Percentiles rank a stretch among this genome's conserved stretches.
Evolutionary conservation across 176 grass and related monocot genomes (phyloP).

Genomic region (Leersia perrieri): DNA sequence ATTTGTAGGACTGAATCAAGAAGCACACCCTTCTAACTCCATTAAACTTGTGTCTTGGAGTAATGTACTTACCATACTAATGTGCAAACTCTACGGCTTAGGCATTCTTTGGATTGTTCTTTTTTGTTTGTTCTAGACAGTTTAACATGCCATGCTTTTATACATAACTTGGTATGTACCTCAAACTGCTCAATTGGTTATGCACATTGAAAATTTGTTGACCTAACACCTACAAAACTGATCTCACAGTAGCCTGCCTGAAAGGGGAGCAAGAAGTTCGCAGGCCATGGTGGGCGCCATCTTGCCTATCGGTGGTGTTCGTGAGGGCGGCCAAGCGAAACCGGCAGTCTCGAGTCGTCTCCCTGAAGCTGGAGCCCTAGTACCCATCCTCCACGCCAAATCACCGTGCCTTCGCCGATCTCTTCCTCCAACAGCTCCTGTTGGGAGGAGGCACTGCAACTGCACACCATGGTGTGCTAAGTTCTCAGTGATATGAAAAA

Average conservation of each 20-base stretch:
- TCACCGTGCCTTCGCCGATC: not conserved
- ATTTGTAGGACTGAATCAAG: not conserved
- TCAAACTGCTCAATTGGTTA: not conserved
- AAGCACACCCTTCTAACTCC: not conserved
- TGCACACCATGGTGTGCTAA: conserved; percentile 1
- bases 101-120: not conserved
- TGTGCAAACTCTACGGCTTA: not conserved
- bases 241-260: conserved; percentile 78
- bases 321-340: conserved; percentile 69
- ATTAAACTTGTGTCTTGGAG: not conserved
- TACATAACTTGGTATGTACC: not conserved
- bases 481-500: conserved; percentile 31
- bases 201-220: not conserved
- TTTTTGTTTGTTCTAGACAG: not conserved
- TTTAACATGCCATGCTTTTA: not conserved
- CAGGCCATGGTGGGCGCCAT: conserved; percentile 93
- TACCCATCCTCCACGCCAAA: not conserved
- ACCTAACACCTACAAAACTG: conserved; percentile 14
- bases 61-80: not conserved
- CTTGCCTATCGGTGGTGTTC: conserved; percentile 81
- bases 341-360: conserved; percentile 82
- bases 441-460: not conserved
- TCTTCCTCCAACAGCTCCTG: not conserved
- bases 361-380: conserved; percentile 90
- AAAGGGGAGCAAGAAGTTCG: conserved; percentile 96